These are phyloP conservation scores for Phytophthora ohioensis DNA, from an alignment of 352 stramenopile species.

Conservation along the genomic window DNA sequence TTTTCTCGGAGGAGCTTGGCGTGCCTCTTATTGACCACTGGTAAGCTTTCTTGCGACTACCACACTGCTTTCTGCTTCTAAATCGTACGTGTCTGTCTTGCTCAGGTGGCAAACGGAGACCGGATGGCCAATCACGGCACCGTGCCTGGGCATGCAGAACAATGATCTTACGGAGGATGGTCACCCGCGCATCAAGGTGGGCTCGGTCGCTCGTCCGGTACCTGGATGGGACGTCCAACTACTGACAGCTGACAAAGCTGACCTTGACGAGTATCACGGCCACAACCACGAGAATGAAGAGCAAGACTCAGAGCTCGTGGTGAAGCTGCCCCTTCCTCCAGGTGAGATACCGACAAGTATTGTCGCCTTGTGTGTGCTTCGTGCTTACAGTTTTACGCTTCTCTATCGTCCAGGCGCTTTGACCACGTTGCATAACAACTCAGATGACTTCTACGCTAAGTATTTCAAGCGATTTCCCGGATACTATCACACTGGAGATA, in stretches of 20 bases:
- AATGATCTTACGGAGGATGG: slow-evolving; percentile 50
- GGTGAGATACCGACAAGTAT: slow-evolving; percentile 33
- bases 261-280: slow-evolving; percentile 52
- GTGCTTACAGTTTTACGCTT: slow-evolving; percentile 1
- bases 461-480: slow-evolving; percentile 89
- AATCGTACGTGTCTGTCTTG: neutral
- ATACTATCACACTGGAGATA: slow-evolving; percentile 92
- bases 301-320: slow-evolving; percentile 69
- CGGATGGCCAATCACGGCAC: slow-evolving; percentile 80
- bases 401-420: slow-evolving; percentile 52
- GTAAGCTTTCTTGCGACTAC: slow-evolving; percentile 10
- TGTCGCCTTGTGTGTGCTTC: neutral
- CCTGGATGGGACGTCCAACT: slow-evolving; percentile 89
- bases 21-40: slow-evolving; percentile 89
- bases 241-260: slow-evolving; percentile 58
- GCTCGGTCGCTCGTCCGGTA: slow-evolving; percentile 70
- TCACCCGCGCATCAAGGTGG: slow-evolving; percentile 65
- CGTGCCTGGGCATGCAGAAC: slow-evolving; percentile 77
- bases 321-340: slow-evolving; percentile 88
- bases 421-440: slow-evolving; percentile 87
- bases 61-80: neutral
- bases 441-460: slow-evolving; percentile 79
- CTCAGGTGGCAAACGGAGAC: slow-evolving; percentile 92
- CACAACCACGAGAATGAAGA: slow-evolving; percentile 66
- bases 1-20: slow-evolving; percentile 68